Conservation (phyloP, 768 basidiomycete species). For the Amanita pallidorosea region DNA sequence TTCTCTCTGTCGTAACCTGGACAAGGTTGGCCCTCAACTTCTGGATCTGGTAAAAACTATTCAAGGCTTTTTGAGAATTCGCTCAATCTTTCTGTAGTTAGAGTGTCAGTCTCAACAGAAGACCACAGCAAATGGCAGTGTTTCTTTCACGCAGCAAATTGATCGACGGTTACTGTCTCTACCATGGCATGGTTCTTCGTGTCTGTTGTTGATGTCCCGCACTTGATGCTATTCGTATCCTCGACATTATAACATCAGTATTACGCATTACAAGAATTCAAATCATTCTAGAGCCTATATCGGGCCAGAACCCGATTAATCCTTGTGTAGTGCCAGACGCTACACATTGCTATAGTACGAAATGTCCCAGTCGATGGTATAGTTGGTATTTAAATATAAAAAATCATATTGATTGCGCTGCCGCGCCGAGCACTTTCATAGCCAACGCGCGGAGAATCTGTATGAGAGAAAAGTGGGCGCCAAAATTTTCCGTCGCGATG, state of each 20-base stretch:
- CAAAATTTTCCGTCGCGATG: background rate
- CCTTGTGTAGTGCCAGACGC: too few relatives aligned
- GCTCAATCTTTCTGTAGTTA: background rate
- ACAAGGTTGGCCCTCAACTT: background rate
- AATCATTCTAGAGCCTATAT: background rate
- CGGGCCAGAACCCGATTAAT: too few relatives aligned
- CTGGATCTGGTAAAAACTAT: background rate
- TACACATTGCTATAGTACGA: background rate
- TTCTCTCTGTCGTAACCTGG: background rate
- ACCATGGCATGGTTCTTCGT: background rate
- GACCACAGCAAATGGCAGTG: background rate
- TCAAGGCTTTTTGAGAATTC: background rate
- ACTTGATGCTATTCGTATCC: background rate
- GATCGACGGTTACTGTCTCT: background rate
- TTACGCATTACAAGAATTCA: background rate
- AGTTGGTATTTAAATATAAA: background rate
- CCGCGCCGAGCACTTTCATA: conserved; percentile 71
- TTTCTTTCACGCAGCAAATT: background rate
- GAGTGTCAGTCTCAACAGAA: background rate
- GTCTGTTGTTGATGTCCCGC: background rate
- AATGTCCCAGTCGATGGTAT: background rate
- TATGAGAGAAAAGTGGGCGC: background rate
- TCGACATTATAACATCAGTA: background rate
- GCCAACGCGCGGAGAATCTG: conserved; percentile 78
- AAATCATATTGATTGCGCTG: conserved; percentile 18